Conservation (phyloP, 805 yeast genomes). For the Wickerhamomyces bovis region DNA sequence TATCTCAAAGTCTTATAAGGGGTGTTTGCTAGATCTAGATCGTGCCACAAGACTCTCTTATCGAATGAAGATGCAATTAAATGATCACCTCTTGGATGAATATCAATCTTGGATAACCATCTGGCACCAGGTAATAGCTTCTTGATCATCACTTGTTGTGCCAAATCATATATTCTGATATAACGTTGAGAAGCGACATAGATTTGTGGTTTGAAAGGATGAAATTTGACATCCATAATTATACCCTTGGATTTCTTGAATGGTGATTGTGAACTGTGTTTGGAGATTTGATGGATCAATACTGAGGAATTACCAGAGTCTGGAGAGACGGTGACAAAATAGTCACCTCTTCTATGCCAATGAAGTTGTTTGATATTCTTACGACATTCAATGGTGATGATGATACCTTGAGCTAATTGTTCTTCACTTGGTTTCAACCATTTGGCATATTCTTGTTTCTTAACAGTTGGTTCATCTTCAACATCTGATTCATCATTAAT, state of each 20-base stretch:
- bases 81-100: conserved; percentile 96
- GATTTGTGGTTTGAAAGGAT: conserved; percentile 90
- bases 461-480: conserved; percentile 29
- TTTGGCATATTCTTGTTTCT: conserved; percentile 55
- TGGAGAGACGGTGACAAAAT: conserved; percentile 95
- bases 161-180: conserved; percentile 82
- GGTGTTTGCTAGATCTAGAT: conserved; percentile 77
- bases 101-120: conserved; percentile 86
- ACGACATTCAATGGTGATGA: conserved; percentile 63
- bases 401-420: conserved; percentile 61
- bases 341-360: conserved; percentile 98
- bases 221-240: conserved; percentile 93
- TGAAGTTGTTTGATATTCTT: conserved; percentile 71
- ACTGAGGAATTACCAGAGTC: conserved; percentile 85
- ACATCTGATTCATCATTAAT: conserved; percentile 35
- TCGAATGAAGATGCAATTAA: conserved; percentile 89
- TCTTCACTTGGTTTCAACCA: conserved; percentile 77
- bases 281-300: conserved; percentile 88
- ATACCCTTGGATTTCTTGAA: conserved; percentile 90
- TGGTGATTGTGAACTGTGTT: conserved; percentile 93
- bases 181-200: conserved; percentile 93
- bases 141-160: conserved; percentile 77
- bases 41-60: conserved; percentile 96
- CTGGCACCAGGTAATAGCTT: conserved; percentile 92
- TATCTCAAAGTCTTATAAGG: conserved; percentile 95